Evolutionary conservation across 2,329 filamentous ascomycete species (phyloP).

Genomic region (Microdochium trichocladiopsis): DNA sequence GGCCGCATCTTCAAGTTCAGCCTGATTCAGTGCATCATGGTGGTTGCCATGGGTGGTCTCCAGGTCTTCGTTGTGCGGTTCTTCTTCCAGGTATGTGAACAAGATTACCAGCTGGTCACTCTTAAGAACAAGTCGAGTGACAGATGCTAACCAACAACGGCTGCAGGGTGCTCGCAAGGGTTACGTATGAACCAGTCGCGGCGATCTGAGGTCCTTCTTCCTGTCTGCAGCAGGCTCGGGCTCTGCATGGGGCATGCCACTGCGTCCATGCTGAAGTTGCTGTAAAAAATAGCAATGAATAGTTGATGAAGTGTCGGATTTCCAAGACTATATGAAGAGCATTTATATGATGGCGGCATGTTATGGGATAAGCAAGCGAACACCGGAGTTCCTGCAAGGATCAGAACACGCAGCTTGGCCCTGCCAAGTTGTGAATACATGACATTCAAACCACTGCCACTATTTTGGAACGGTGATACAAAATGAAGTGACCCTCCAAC

Average conservation of each 20-base stretch:
- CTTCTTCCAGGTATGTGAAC: constrained; percentile 78
- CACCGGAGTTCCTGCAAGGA: neutral
- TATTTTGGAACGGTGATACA: too few relatives aligned
- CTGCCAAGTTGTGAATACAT: neutral
- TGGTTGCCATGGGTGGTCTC: constrained; percentile 89
- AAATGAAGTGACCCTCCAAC: too few relatives aligned
- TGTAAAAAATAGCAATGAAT: neutral
- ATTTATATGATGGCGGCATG: neutral
- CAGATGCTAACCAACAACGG: constrained; percentile 9
- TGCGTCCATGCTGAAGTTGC: neutral
- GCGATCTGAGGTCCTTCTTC: constrained; percentile 9
- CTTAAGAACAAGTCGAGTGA: constrained; percentile 1
- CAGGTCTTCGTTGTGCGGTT: constrained; percentile 97
- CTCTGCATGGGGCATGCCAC: neutral
- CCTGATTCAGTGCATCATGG: constrained; percentile 83
- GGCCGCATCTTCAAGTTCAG: constrained; percentile 95
- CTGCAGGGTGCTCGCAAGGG: constrained; percentile 58
- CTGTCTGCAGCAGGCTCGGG: constrained; percentile 14
- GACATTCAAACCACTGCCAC: too few relatives aligned
- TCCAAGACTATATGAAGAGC: neutral
- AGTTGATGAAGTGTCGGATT: constrained; percentile 1
- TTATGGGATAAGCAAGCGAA: neutral
- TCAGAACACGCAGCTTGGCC: neutral
- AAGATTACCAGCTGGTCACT: neutral
- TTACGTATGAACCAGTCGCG: constrained; percentile 47